phyloP scores from a whole-genome alignment of 768 basidiomycete genomes.

The Galerina marginata region DNA sequence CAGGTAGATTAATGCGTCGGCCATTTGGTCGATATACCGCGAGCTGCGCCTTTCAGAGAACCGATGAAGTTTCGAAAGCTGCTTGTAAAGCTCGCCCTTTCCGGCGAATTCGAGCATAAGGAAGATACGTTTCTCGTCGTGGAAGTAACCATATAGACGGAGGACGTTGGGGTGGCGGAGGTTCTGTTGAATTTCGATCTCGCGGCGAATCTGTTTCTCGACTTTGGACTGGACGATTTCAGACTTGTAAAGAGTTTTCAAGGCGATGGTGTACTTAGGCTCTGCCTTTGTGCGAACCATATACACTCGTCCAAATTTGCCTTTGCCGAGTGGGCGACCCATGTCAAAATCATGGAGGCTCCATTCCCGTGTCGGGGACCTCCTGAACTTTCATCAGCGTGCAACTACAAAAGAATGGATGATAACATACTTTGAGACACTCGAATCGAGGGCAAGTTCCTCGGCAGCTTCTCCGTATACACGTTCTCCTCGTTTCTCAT shows the following conservation, averaged over 20 bases:
- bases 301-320: constrained; percentile 98
- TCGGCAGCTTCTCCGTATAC: constrained; percentile 81
- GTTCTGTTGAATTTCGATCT: constrained; percentile 98
- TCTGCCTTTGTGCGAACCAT: constrained; percentile 93
- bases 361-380: constrained; percentile 83
- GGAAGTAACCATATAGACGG: constrained; percentile 95
- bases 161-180: constrained; percentile 94
- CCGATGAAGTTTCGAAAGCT: constrained; percentile 81
- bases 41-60: constrained; percentile 91
- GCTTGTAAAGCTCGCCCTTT: constrained; percentile 96
- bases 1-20: constrained; percentile 90
- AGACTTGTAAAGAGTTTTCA: constrained; percentile 96
- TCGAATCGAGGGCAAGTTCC: constrained; percentile 85
- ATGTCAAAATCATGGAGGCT: constrained; percentile 88
- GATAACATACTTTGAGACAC: constrained; percentile 63
- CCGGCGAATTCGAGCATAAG: constrained; percentile 98
- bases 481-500: constrained; percentile 76
- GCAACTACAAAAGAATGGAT: background rate
- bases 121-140: constrained; percentile 97
- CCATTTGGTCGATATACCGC: constrained; percentile 97
- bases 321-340: constrained; percentile 96
- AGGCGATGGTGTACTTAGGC: constrained; percentile 92
- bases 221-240: constrained; percentile 92
- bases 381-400: constrained; percentile 39
- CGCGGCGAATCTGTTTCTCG: constrained; percentile 95